Base-by-base conservation (phyloP, 352 stramenopile species). In the Globisporangium emineosum region DNA sequence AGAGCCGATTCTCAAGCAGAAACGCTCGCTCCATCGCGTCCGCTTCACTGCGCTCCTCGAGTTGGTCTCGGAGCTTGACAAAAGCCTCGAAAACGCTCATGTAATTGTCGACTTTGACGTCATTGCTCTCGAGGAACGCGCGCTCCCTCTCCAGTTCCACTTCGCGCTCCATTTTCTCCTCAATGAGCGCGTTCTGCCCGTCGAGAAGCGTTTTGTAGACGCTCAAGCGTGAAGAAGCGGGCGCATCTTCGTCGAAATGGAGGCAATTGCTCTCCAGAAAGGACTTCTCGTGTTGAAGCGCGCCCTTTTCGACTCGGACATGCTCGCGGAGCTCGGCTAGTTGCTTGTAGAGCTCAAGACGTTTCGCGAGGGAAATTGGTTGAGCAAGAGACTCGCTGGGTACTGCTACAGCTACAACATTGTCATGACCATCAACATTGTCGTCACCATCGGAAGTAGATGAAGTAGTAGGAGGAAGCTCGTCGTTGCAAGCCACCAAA, bases 121-220 rank as follows among this genome's bases (percentile, higher is more conserved):
- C 66, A 29, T 87, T 58, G 5, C 60, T 59, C 52, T 70, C 65
- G 0, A 83, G 57, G n/a, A 72, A 76, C 5, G 61, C 69, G 9
- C 65, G 69, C 53, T 85, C 73, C 25, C 67, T 69, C 37, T 67
- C 70, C 1, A 71, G 15, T 19, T 69, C 60, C 7, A 86, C 51
- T 40, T 90, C 76, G 0, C 78, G 69, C 65, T 86, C 67, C 68
- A 87, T 72, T 54, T 84, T 85, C 52, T 88, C 81, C 15, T 90
- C 81, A 6, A 86, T 83, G 33, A 89, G 57, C 9, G 67, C 61
- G 47, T 73, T 75, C 35, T 86, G 81, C 0, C 68, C 69, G 4
- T 72, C 66, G 2, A 90, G 62, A 25, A 90, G 76, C 35, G 67
- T 75, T 49, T 72, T 55, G 30, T 82, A 88, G 4, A 86, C 67